Conservation (phyloP, 257 asterid genomes). For the Solanum virginianum region DNA sequence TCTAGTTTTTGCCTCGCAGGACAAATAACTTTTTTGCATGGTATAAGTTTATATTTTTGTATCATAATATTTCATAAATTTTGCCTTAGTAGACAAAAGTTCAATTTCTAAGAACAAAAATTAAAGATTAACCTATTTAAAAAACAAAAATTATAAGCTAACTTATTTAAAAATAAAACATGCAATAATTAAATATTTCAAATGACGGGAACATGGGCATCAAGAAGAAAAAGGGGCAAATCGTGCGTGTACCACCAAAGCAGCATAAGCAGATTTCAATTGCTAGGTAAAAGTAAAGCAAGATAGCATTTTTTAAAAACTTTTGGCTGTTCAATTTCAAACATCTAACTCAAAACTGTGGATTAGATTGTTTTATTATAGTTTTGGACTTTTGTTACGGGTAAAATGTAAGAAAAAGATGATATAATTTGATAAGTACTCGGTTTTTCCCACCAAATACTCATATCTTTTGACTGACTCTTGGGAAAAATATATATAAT, state of each 20-base stretch:
- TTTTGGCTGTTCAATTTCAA: not conserved
- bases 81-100: not conserved
- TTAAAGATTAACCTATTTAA: too few species aligned
- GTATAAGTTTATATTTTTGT: too few species aligned
- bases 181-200: not conserved
- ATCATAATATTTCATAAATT: not conserved
- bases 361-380: not conserved
- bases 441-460: not conserved
- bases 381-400: too few species aligned
- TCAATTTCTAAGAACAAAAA: too few species aligned
- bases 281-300: too few species aligned
- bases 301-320: too few species aligned
- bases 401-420: not conserved
- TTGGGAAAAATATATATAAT: not conserved
- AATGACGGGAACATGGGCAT: not conserved
- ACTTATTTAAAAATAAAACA: too few species aligned
- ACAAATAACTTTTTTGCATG: too few species aligned
- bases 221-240: not conserved
- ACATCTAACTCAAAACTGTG: not conserved
- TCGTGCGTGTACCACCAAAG: too few species aligned
- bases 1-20: not conserved
- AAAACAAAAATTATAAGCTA: too few species aligned
- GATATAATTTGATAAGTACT: not conserved
- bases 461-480: not conserved
- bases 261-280: too few species aligned